Evolutionary conservation across 352 stramenopile genomes (phyloP), one percentile per base, ranked within the genome.

Genomic region (Blastocystis sp.): DNA sequence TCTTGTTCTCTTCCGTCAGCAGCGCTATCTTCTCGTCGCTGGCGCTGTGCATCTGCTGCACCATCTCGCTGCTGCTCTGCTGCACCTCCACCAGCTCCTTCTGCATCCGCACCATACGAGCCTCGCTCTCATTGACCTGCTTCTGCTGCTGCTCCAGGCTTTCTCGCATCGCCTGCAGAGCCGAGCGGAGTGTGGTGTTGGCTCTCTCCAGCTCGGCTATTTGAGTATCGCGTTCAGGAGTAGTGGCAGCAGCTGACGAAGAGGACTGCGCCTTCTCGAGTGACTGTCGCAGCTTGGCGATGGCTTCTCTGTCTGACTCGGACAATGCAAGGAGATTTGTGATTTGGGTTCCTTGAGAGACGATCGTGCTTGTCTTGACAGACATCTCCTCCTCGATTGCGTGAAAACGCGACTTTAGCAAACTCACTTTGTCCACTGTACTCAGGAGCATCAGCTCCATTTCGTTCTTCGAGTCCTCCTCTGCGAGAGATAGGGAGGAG

Each of bases 61-160:
- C 68, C 37, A 56, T 79, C 41, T 79, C 68, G 23, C 29, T 79
- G 37, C 39, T 79, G 29, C 68, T 79, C 11, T 34, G 41, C 68
- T 79, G 68, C 41, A 79, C 68, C 0, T 20, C 41, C 68, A 79
- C 68, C 68, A 79, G 41, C n/a, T 79, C 68, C 34, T 56, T 15
- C 68, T 79, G 68, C 68, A 56, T 41, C 50, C 61, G 29, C 68
- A 79, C 68, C 50, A 79, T 13, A 18, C 50, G 68, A 20, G 18
- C 50, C 50, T 79, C 68, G n/a, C 13, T 61, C 26, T 15, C 68
- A 11, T 79, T 43, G 41, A 34, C 41, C 3, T 15, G 26, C 41
- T 9, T 13, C 68, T 79, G 41, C 68, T 79, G 39, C 20, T 56
- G 23, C n/a, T 56, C 39, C 34, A 79, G 13, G 1, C 11, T 79